Evolutionary conservation across 495 filamentous ascomycete species (phyloP), one percentile per base, ranked within the genome.

Genomic region (Chaetomium fimeti): DNA sequence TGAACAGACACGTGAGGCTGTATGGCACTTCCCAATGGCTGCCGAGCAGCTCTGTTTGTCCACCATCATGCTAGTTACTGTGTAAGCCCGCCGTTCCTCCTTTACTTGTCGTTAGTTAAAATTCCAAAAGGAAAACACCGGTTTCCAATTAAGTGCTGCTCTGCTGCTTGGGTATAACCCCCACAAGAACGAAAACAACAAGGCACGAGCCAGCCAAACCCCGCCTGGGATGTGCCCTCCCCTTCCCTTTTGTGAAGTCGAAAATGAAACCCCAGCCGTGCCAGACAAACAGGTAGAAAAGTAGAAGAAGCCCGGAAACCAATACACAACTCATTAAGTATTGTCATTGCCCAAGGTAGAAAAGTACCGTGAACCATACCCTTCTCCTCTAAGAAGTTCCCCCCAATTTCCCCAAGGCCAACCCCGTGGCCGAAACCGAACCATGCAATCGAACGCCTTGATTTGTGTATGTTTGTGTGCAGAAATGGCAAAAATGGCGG

Each of bases 161-260:
- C n/a, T n/a, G n/a, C n/a, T n/a, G n/a, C n/a, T n/a, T 20, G 48
- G 48, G 48, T 51, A 51, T 51, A 51, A 51, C 48, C 48, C 48
- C 48, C 20, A 51, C 32, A 11, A 36, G 32, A 43, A 43, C 13
- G 40, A 51, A 11, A 51, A 15, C 22, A 27, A 49, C 47, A 20
- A 49, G n/a, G 6, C 11, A 51, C 1, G 9, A 22, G 20, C 48
- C 15, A 49, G 27, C 24, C 8, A 24, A 43, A 7, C 45, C 18
- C 45, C 6, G 8, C 15, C 40, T 6, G 32, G 32, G 32, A 43
- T 18, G 20, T 8, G 18, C 45, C 45, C 7, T 2, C 45, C 45
- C 2, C 8, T n/a, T 20, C 4, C 49, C 18, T 24, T 11, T 12
- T 13, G 28, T 11, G 16, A 25, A 25, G 1, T 28, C 13, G n/a